Conservation (phyloP, 306 rosid species). For the Geum urbanum region DNA sequence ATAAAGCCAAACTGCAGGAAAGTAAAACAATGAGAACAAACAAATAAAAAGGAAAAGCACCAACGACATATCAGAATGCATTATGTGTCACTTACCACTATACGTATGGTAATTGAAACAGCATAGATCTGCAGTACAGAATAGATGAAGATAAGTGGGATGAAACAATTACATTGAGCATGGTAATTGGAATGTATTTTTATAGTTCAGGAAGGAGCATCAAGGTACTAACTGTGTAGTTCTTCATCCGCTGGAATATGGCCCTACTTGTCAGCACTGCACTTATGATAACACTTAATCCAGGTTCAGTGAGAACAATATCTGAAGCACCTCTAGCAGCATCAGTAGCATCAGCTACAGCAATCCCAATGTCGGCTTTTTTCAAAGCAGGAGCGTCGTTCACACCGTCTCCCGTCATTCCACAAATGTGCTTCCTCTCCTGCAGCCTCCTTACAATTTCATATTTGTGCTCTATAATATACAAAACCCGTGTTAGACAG, state of each 20-base stretch:
- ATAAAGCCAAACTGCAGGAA: slow-evolving; percentile 81
- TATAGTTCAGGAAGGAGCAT: slow-evolving; percentile 7
- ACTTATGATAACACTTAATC: slow-evolving; percentile 92
- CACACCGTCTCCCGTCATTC: slow-evolving; percentile 99
- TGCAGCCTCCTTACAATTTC: slow-evolving; percentile 95
- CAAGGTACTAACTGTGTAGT: slow-evolving; percentile 71
- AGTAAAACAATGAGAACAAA: slow-evolving; percentile 19
- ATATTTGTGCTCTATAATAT: slow-evolving; percentile 81
- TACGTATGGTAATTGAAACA: slow-evolving; percentile 96
- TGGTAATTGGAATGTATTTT: neutral
- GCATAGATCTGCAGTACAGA: slow-evolving; percentile 79
- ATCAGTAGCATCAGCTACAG: slow-evolving; percentile 99
- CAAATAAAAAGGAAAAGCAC: slow-evolving; percentile 6
- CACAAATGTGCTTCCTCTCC: slow-evolving; percentile 94
- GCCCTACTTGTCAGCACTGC: slow-evolving; percentile 99
- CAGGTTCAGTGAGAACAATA: slow-evolving; percentile 97
- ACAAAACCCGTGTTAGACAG: slow-evolving; percentile 27
- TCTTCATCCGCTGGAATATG: slow-evolving; percentile 98
- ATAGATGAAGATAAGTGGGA: slow-evolving; percentile 3
- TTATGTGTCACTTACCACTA: slow-evolving; percentile 67
- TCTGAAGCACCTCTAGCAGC: slow-evolving; percentile 98
- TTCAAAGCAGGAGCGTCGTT: slow-evolving; percentile 97
- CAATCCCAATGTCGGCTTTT: slow-evolving; percentile 96
- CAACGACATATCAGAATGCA: slow-evolving; percentile 7
- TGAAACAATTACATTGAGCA: slow-evolving; percentile 1